Conservation (phyloP, 768 basidiomycete species). For the Rhizopogon sp. region DNA sequence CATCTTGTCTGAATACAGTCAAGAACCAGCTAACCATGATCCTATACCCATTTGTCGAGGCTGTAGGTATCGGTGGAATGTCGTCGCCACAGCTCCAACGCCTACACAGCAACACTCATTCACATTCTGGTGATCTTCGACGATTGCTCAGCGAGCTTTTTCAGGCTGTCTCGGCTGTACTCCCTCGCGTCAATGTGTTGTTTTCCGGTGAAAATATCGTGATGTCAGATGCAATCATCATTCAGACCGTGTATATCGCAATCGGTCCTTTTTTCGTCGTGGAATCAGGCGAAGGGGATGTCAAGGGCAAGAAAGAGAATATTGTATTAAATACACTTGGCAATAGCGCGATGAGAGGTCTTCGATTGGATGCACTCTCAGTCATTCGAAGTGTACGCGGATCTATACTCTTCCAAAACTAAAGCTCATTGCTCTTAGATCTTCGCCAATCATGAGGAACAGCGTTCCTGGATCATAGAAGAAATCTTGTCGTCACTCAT, state of each 20-base stretch:
- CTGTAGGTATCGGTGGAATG: slow-evolving; percentile 37
- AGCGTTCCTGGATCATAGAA: slow-evolving; percentile 96
- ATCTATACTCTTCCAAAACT: not conserved
- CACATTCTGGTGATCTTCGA: slow-evolving; percentile 31
- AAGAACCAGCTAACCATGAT: slow-evolving; percentile 78
- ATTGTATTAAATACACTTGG: slow-evolving; percentile 65
- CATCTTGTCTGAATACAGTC: slow-evolving; percentile 65
- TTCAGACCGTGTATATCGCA: slow-evolving; percentile 87
- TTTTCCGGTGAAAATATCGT: slow-evolving; percentile 62
- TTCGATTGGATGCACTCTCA: slow-evolving; percentile 77
- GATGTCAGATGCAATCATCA: slow-evolving; percentile 88
- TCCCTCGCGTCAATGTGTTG: slow-evolving; percentile 73
- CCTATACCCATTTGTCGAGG: slow-evolving; percentile 85
- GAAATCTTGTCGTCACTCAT: slow-evolving; percentile 89
- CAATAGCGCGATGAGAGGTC: slow-evolving; percentile 72
- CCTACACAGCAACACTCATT: slow-evolving; percentile 39
- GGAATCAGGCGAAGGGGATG: slow-evolving; percentile 56
- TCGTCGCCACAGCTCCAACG: slow-evolving; percentile 47
- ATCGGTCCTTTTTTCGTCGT: slow-evolving; percentile 93
- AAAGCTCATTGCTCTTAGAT: slow-evolving; percentile 45
- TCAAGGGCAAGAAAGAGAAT: slow-evolving; percentile 50
- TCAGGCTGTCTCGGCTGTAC: slow-evolving; percentile 62
- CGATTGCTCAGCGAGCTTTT: slow-evolving; percentile 63
- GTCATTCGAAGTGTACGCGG: slow-evolving; percentile 77
- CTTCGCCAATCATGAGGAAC: slow-evolving; percentile 86